phyloP scores from a whole-genome alignment of 805 yeast species.

The Lachancea lanzarotensis region DNA sequence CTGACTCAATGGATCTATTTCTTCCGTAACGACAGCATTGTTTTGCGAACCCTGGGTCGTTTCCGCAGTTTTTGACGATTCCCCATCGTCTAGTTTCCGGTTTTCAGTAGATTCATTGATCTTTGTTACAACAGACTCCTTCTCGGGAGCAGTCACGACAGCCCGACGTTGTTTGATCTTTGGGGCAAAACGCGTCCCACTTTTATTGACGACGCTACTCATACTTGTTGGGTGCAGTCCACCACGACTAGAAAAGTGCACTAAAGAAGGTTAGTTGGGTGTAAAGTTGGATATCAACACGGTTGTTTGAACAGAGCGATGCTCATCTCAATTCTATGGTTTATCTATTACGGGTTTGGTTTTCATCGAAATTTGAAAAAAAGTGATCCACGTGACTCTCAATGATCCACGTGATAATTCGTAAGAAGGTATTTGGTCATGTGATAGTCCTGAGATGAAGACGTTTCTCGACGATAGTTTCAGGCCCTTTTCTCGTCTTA shows the following conservation, averaged over 20 bases:
- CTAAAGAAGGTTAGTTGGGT: no score
- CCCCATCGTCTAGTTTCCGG: not conserved
- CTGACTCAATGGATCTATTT: slow-evolving; percentile 11
- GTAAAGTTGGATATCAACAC: not conserved
- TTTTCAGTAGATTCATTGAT: not conserved
- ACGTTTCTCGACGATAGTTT: no score
- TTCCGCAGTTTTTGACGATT: not conserved
- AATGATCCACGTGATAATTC: no score
- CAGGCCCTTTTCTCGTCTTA: no score
- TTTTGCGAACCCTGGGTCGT: not conserved
- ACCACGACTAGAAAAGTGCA: not conserved
- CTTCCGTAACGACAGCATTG: not conserved
- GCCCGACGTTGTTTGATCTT: slow-evolving; percentile 42
- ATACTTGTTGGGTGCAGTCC: slow-evolving; percentile 8
- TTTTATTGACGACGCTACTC: slow-evolving; percentile 40
- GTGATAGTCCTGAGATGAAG: no score
- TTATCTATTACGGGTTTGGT: no score
- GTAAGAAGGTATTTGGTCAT: no score
- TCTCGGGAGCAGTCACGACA: slow-evolving; percentile 23
- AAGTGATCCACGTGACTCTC: no score
- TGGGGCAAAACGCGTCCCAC: slow-evolving; percentile 62
- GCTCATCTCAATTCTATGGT: no score
- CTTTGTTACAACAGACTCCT: slow-evolving; percentile 22
- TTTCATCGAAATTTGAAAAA: no score
- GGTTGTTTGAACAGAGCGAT: no score